phyloP scores from a whole-genome alignment of 352 stramenopile species.

The Pseudoperonospora humuli region DNA sequence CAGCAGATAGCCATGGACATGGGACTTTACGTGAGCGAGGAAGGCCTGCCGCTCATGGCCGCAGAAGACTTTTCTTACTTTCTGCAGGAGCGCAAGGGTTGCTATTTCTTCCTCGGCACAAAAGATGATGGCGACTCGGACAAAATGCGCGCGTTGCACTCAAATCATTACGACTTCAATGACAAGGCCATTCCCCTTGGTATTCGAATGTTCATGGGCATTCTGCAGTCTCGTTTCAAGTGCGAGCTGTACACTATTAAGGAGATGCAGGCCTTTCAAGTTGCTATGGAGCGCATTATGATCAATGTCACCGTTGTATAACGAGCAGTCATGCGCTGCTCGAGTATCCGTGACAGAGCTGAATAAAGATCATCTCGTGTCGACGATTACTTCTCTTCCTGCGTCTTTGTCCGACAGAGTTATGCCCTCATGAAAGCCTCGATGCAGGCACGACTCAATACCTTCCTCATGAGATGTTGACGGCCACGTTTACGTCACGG shows the following conservation, averaged over 20 bases:
- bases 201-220: slow-evolving; percentile 71
- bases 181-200: slow-evolving; percentile 76
- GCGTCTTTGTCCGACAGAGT: too few relatives aligned
- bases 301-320: slow-evolving; percentile 37
- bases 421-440: too few relatives aligned
- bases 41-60: slow-evolving; percentile 87
- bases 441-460: too few relatives aligned
- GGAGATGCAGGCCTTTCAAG: slow-evolving; percentile 70
- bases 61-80: slow-evolving; percentile 93
- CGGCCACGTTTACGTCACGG: too few relatives aligned
- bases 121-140: slow-evolving; percentile 54
- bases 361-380: too few relatives aligned
- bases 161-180: slow-evolving; percentile 79
- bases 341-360: too few relatives aligned
- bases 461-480: too few relatives aligned
- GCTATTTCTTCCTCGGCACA: slow-evolving; percentile 81
- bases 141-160: slow-evolving; percentile 61
- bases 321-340: too few relatives aligned
- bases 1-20: slow-evolving; percentile 68
- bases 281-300: slow-evolving; percentile 68
- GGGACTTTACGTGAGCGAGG: slow-evolving; percentile 66
- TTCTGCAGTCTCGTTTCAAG: slow-evolving; percentile 60
- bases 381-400: too few relatives aligned
- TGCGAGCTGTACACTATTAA: slow-evolving; percentile 57
- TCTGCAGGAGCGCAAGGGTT: slow-evolving; percentile 72